Conservation (phyloP, 805 yeast species). For the Nakazawaea holstii region DNA sequence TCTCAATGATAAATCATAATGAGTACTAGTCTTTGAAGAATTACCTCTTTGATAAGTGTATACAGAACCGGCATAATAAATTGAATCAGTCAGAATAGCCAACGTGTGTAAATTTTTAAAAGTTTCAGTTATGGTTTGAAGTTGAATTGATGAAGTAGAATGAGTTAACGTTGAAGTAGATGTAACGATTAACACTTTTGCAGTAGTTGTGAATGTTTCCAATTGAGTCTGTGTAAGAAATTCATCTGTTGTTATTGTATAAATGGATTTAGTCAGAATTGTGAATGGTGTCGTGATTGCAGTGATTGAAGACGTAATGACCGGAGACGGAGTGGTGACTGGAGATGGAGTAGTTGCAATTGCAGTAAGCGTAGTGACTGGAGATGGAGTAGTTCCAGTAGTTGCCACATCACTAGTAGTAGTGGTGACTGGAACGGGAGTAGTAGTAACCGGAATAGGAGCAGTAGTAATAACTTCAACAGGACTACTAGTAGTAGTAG, state of each 20-base stretch:
- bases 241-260: constrained; percentile 3
- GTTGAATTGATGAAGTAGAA: neutral
- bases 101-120: neutral
- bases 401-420: neutral
- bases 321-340: neutral
- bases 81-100: neutral
- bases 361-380: constrained; percentile 2
- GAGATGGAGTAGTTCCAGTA: neutral
- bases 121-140: neutral
- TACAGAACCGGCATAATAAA: neutral
- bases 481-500: too few species aligned
- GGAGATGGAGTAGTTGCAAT: constrained; percentile 5
- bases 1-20: neutral
- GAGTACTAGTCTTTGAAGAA: neutral
- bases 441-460: too few species aligned
- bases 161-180: neutral
- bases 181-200: neutral
- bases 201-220: neutral
- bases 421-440: too few species aligned
- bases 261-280: neutral
- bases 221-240: neutral
- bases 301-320: neutral
- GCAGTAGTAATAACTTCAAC: too few species aligned
- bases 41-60: neutral
- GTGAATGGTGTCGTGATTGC: too few species aligned